Conservation (phyloP, 257 asterid genomes). For the Parsonsia alboflavescens region DNA sequence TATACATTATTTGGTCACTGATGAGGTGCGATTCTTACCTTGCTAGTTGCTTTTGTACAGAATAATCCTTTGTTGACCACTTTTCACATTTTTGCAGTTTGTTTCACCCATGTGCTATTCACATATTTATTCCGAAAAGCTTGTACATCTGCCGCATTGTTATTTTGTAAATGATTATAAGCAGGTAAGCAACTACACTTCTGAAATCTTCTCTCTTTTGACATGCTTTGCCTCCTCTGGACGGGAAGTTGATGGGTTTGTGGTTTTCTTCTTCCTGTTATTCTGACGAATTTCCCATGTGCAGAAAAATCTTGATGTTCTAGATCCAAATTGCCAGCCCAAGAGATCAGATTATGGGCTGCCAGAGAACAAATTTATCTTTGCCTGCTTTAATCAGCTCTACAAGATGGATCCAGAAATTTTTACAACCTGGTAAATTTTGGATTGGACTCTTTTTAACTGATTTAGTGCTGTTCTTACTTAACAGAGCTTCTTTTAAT, state of each 20-base stretch:
- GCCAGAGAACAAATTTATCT: slow-evolving; percentile 88
- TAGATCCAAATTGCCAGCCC: slow-evolving; percentile 69
- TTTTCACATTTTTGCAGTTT: slow-evolving; percentile 45
- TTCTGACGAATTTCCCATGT: slow-evolving; percentile 9
- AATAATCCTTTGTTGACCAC: background rate
- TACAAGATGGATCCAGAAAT: slow-evolving; percentile 99
- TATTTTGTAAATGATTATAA: slow-evolving; percentile 95
- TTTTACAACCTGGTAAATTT: slow-evolving; percentile 64
- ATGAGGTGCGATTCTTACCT: slow-evolving; percentile 51
- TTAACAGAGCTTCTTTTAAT: too few species aligned
- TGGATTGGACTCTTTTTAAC: background rate
- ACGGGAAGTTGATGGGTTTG: background rate
- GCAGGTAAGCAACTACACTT: slow-evolving; percentile 49
- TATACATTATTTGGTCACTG: slow-evolving; percentile 90
- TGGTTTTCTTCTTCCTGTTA: slow-evolving; percentile 1
- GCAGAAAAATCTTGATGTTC: slow-evolving; percentile 89
- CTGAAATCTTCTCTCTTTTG: background rate
- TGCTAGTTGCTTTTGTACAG: slow-evolving; percentile 4
- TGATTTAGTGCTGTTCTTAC: background rate
- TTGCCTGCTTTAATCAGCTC: slow-evolving; percentile 98
- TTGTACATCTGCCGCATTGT: slow-evolving; percentile 95
- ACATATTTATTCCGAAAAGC: slow-evolving; percentile 88
- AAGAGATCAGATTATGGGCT: slow-evolving; percentile 93
- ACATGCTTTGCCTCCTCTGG: background rate
- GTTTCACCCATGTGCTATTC: slow-evolving; percentile 81